Evolutionary conservation across 306 rosid species (phyloP), one percentile per base, ranked within the genome.

Genomic region (Vigna mungo): DNA sequence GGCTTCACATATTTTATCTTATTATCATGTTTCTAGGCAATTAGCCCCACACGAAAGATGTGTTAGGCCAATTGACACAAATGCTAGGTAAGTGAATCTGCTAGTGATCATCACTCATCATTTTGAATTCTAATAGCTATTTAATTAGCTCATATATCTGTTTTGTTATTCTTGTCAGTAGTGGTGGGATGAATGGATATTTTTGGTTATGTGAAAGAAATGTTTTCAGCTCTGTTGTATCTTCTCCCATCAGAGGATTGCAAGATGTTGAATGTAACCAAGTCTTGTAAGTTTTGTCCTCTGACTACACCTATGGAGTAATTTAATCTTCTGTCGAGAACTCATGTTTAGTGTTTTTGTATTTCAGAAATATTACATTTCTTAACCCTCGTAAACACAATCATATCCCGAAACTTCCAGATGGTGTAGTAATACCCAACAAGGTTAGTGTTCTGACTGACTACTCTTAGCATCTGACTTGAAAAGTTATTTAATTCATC

Each of bases 171-270:
- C 61, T 70, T 10, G 54, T 85, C 70, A 72, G 76, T 86, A 90
- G 95, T 74, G 86, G 87, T 65, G 90, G 97, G 75, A 92, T 92
- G 95, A 90, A 88, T 80, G 97, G 97, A 72, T 90, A 13, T 75
- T 78, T 90, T 74, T 88, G 88, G 90, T 76, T 90, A 55, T 62
- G 85, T 53, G 93, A 92, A 84, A 88, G 93, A 76, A 92, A 87
- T 84, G 88, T 66, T 9, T 3, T 86, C 21, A 81, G 68, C 63
- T 65, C 52, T 20, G 23, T 72, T 68, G 84, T 90, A 76, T 81
- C 68, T 34, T 92, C 97, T 46, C 90, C 97, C 54, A 20, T 92
- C 75, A 82, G 72, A 47, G 91, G 90, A 56, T 87, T 84, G 66
- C 88, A 65, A 2, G 83, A 87, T 83, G 77, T 92, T 30, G 84